Base-by-base conservation (phyloP, 371 early-diverging fungal genomes). In the Syncephalastrum sp. region DNA sequence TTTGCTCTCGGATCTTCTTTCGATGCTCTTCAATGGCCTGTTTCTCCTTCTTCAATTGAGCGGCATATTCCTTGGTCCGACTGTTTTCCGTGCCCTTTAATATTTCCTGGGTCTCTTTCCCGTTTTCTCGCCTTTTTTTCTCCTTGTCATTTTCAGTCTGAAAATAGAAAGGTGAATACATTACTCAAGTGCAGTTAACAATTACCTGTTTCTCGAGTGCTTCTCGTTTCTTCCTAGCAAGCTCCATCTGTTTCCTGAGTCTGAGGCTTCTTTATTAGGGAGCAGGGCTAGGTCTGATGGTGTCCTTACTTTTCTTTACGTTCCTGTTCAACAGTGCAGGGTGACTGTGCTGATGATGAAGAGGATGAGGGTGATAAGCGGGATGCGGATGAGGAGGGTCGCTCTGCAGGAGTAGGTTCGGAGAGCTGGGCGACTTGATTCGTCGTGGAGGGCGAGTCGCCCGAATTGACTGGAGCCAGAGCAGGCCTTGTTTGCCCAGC, bases 11-110 rank as follows among this genome's bases (percentile, higher is more conserved):
- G 16, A 78, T 71, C 56, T 56, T 69, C 42, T 56, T 56, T 46
- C 68, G 59, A 48, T 75, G 75, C 14, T 69, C 75, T 47, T 75
- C 75, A 3, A 70, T 75, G 24, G 67, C 72, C 44, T 59, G 49
- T n/a, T 68, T 69, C 17, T 78, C 79, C 52, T 73, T 70, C 46
- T 69, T 72, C 13, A 78, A 43, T 19, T 73, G 69, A 16, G 64
- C 75, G 56, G 68, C 68, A 33, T 75, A 71, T 14, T 61, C 53
- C 48, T 69, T 68, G 44, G 65, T 70, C 53, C 73, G 72, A 45
- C 57, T 50, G 24, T 70, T 63, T 21, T 60, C 60, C 51, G 61
- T 53, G 12, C 52, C 47, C 33, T 69, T 58, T 29, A 50, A 54
- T 1, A 70, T 63, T 49, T 69, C 50, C 45, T 78, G 74, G 23